A percentile compares a stretch with the other conserved stretches of the same genome.
Conservation (phyloP, 2,329 filamentous ascomycete genomes). For the Penicillium sp. region DNA sequence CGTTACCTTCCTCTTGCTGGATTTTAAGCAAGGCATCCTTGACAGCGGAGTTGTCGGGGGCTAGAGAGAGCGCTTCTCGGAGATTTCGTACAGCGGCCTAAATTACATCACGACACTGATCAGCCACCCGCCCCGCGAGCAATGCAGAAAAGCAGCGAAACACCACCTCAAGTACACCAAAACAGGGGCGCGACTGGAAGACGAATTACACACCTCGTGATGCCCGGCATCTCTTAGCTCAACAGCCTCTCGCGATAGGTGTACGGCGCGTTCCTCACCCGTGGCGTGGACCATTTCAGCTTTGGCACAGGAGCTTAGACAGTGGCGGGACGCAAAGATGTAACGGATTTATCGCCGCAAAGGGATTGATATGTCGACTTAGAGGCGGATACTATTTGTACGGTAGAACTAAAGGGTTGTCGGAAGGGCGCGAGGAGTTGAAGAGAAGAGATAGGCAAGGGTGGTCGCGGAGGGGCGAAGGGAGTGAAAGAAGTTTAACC, state of each 20-base stretch:
- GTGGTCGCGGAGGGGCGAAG: slow-evolving; percentile 11
- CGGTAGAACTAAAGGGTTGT: not conserved
- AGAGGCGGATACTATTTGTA: not conserved
- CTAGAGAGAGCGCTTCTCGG: slow-evolving; percentile 54
- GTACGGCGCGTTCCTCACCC: slow-evolving; percentile 51
- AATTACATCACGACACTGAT: slow-evolving; percentile 21
- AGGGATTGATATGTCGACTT: not conserved
- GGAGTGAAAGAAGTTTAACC: slow-evolving; percentile 20
- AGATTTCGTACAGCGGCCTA: slow-evolving; percentile 54
- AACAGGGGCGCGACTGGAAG: not conserved
- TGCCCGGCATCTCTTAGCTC: slow-evolving; percentile 52
- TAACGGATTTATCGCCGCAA: not conserved
- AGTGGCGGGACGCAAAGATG: slow-evolving; percentile 17
- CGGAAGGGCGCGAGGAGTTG: not conserved
- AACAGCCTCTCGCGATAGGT: slow-evolving; percentile 53
- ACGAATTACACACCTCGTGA: slow-evolving; percentile 45
- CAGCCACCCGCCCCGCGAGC: slow-evolving; percentile 9
- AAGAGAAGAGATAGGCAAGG: not conserved
- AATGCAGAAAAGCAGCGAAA: slow-evolving; percentile 8
- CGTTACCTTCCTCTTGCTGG: slow-evolving; percentile 46
- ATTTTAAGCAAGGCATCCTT: slow-evolving; percentile 53
- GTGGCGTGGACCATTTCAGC: slow-evolving; percentile 49
- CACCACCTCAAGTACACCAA: not conserved
- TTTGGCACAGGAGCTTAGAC: slow-evolving; percentile 22
- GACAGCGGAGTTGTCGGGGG: slow-evolving; percentile 50